Conservation (phyloP, 441 rosid species). For the Syzygium syzygioides region DNA sequence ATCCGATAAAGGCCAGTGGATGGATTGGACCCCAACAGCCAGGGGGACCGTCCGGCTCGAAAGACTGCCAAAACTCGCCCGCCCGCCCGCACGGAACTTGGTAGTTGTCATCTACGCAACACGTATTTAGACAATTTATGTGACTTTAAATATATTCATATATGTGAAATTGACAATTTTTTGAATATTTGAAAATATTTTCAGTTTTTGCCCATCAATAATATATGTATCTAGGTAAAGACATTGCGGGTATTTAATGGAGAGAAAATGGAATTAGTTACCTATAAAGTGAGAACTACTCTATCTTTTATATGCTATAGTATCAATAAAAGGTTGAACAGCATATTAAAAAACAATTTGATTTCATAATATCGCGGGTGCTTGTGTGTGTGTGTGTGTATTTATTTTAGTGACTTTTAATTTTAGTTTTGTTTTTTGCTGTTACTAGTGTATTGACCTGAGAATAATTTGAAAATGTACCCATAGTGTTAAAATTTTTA, state of each 20-base stretch:
- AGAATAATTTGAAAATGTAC: neutral
- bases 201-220: neutral
- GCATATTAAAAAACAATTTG: no score
- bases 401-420: neutral
- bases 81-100: neutral
- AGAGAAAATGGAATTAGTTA: neutral
- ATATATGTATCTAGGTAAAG: neutral
- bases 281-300: neutral
- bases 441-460: neutral
- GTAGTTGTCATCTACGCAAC: no score
- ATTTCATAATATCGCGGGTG: neutral
- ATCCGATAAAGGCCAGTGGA: neutral
- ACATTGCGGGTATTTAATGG: neutral
- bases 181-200: neutral
- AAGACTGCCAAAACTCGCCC: neutral
- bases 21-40: neutral
- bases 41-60: neutral
- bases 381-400: no score
- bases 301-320: neutral
- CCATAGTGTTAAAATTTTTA: neutral
- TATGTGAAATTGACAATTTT: neutral
- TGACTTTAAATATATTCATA: neutral
- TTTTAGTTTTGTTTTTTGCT: neutral
- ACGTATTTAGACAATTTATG: neutral
- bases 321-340: neutral